Evolutionary conservation across 495 filamentous ascomycete species (phyloP).

Genomic region (Lasiosphaeria hispida): DNA sequence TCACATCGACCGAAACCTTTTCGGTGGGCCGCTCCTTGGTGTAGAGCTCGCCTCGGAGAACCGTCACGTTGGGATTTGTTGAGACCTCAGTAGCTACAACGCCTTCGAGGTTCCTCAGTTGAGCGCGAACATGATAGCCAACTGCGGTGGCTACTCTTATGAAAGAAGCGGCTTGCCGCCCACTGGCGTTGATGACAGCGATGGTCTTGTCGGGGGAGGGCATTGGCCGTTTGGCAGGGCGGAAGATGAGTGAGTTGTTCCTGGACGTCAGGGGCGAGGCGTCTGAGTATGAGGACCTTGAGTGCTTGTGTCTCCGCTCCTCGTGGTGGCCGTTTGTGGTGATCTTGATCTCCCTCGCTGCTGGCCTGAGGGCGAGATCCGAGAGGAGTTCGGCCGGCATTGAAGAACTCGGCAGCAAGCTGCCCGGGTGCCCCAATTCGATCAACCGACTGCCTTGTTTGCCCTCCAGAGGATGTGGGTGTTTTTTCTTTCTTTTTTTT

Average conservation of each 20-base stretch:
- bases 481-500: neutral
- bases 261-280: constrained; percentile 47
- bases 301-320: constrained; percentile 48
- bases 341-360: constrained; percentile 35
- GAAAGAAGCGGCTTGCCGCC: constrained; percentile 89
- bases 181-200: constrained; percentile 88
- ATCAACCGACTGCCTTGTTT: neutral
- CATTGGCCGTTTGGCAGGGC: constrained; percentile 51
- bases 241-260: constrained; percentile 48
- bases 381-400: constrained; percentile 40
- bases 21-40: constrained; percentile 48
- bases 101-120: constrained; percentile 78
- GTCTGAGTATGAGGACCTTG: constrained; percentile 52
- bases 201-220: constrained; percentile 69
- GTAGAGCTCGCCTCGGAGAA: constrained; percentile 80
- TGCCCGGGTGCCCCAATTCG: neutral
- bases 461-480: neutral
- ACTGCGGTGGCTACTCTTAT: constrained; percentile 89
- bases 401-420: constrained; percentile 8
- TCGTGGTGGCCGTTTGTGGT: constrained; percentile 30
- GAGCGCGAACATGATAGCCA: constrained; percentile 85
- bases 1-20: constrained; percentile 42
- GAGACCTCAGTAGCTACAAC: constrained; percentile 81
- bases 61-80: constrained; percentile 75
- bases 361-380: constrained; percentile 43